Percentiles rank a stretch among this genome's conserved stretches.
phyloP scores from a whole-genome alignment of 2,329 filamentous ascomycete genomes.

The Dactylellina drechsleri region DNA sequence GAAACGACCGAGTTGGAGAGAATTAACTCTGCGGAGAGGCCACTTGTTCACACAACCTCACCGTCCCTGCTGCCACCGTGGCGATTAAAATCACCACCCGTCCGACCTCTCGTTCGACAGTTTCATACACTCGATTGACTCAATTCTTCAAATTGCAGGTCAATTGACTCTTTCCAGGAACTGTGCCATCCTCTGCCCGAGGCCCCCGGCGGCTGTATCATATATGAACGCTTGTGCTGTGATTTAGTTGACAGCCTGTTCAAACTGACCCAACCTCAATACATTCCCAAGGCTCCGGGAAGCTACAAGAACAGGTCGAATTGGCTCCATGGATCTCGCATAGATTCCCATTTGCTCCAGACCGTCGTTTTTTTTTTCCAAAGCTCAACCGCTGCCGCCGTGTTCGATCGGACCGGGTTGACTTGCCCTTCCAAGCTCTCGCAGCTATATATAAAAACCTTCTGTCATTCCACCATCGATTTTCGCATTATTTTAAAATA shows the following conservation, averaged over 20 bases:
- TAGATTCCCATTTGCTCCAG: constrained; percentile 22
- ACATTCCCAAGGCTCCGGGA: constrained; percentile 17
- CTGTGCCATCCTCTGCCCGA: constrained; percentile 15
- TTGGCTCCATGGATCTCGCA: constrained; percentile 47
- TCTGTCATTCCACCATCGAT: too few relatives aligned
- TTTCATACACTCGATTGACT: constrained; percentile 15
- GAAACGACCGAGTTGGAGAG: constrained; percentile 37
- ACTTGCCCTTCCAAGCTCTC: constrained; percentile 15
- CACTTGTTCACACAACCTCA: constrained; percentile 51
- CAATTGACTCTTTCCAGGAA: constrained; percentile 46
- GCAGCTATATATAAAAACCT: constrained; percentile 2
- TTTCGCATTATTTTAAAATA: not conserved
- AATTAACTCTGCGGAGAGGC: constrained; percentile 34
- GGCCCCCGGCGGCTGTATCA: too few relatives aligned
- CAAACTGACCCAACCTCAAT: constrained; percentile 34
- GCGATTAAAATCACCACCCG: constrained; percentile 27
- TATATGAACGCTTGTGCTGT: not conserved
- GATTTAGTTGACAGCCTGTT: constrained; percentile 50
- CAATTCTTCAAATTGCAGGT: constrained; percentile 38
- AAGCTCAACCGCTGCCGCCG: constrained; percentile 2
- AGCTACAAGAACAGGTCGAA: constrained; percentile 53
- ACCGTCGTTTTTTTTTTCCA: constrained; percentile 6
- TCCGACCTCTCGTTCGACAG: constrained; percentile 13
- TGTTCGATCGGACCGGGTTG: constrained; percentile 47
- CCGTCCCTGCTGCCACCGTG: constrained; percentile 51